Base-by-base conservation (phyloP, 1,284 basidiomycete genomes). In the Rhizoctonia solani region DNA sequence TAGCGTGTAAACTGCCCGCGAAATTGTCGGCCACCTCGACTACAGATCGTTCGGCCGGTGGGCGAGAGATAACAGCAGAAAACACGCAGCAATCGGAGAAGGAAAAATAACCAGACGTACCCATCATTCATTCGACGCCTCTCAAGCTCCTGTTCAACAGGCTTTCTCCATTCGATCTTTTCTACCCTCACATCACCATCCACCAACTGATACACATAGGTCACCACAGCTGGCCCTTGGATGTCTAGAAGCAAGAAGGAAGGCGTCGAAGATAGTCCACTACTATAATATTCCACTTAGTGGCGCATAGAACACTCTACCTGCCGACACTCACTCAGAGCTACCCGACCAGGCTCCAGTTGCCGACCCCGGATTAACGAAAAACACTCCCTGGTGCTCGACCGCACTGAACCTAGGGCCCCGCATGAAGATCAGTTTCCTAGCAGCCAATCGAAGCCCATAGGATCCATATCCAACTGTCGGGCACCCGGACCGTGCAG, bases 191-290 rank as follows among this genome's bases (percentile, higher is more conserved):
- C 94, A 78, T 97, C 95, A 49, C 93, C 93, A 34, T 96, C 92
- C 46, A 96, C 88, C 21, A 96, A 85, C 75, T 95, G 93, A 76
- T 98, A 98, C 1, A 98, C 93, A 75, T 97, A 97, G 6, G 94
- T 97, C 34, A 96, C 93, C 30, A 98, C 90, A 2, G 95, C 92
- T 1, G 92, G 87, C 1, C 95, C 95, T 78, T 97, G 95, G 53
- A 98, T 89, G 74, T 97, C 95, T 87, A 98, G 92, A 37, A 97
- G 79, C 0, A 95, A 94, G 75, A 98, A 97, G 4, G 91, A 93
- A 1, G 89, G 89, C 0, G 83, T 89, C 4, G 85, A 83, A 23
- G 86, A 86, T 29, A 49, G 34, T 13, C 58, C 58, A 25, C 47
- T 52, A 19, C 58, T 63, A 46, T n/a, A 52, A n/a, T n/a, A n/a